These are phyloP conservation scores for Exophiala spinifera DNA, from an alignment of 2,329 filamentous ascomycete species.

Conservation along the genomic window DNA sequence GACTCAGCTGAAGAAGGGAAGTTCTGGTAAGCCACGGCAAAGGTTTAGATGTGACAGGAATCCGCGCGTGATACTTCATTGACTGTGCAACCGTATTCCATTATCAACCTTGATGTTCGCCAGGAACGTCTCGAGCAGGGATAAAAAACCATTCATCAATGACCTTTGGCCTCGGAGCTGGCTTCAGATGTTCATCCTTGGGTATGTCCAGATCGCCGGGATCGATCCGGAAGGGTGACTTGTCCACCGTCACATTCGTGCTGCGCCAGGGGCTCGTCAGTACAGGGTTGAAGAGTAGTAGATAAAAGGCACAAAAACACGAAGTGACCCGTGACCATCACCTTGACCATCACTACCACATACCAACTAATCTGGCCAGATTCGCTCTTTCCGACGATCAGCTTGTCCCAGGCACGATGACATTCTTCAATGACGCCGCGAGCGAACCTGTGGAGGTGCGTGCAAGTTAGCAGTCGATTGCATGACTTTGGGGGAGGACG, in stretches of 20 bases:
- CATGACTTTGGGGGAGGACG: too few relatives aligned
- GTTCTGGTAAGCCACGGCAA: neutral
- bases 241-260: neutral
- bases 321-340: too few relatives aligned
- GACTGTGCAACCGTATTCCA: too few relatives aligned
- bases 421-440: neutral
- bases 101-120: neutral
- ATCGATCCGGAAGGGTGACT: neutral
- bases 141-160: neutral
- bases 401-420: neutral
- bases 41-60: neutral
- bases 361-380: neutral
- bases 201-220: neutral
- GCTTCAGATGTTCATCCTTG: neutral
- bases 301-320: too few relatives aligned
- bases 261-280: neutral
- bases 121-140: neutral
- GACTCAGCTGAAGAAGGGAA: too few relatives aligned
- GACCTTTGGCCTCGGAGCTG: neutral
- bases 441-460: too few relatives aligned
- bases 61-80: too few relatives aligned
- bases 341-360: too few relatives aligned
- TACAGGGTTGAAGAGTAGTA: too few relatives aligned
- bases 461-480: too few relatives aligned
- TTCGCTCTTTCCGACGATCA: neutral